Conservation (phyloP, 2,329 filamentous ascomycete species). For the Corinectria fuckeliana region DNA sequence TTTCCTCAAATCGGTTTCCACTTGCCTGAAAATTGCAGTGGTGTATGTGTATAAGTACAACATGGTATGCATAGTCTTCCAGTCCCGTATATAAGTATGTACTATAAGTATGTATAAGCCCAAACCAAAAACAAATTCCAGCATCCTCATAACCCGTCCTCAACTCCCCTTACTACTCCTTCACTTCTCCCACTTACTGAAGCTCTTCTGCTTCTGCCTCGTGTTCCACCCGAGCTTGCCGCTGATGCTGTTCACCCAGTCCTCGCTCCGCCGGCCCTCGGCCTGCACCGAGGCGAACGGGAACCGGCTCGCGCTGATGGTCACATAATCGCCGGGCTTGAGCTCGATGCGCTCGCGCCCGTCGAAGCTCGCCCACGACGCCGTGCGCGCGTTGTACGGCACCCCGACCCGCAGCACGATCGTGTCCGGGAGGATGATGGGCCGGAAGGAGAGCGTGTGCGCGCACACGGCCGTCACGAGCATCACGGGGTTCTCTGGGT, state of each 20-base stretch:
- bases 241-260: constrained; percentile 83
- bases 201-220: constrained; percentile 75
- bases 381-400: constrained; percentile 89
- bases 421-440: constrained; percentile 95
- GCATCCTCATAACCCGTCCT: background rate
- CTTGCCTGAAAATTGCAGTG: background rate
- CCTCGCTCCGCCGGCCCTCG: constrained; percentile 71
- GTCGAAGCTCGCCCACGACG: constrained; percentile 97
- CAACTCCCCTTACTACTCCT: too few relatives aligned
- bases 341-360: constrained; percentile 88
- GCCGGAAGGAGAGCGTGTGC: constrained; percentile 92
- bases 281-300: constrained; percentile 81
- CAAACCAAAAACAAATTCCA: too few relatives aligned
- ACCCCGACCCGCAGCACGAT: constrained; percentile 92
- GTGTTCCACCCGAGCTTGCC: constrained; percentile 84
- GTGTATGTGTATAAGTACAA: background rate
- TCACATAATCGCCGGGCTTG: constrained; percentile 80
- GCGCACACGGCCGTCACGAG: constrained; percentile 93
- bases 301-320: constrained; percentile 79
- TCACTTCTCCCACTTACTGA: constrained; percentile 54
- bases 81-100: background rate
- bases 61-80: background rate
- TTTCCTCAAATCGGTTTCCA: too few relatives aligned
- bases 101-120: background rate
- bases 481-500: constrained; percentile 96